Base-by-base conservation (phyloP, 805 yeast genomes). In the Zygotorulaspora danielsina region DNA sequence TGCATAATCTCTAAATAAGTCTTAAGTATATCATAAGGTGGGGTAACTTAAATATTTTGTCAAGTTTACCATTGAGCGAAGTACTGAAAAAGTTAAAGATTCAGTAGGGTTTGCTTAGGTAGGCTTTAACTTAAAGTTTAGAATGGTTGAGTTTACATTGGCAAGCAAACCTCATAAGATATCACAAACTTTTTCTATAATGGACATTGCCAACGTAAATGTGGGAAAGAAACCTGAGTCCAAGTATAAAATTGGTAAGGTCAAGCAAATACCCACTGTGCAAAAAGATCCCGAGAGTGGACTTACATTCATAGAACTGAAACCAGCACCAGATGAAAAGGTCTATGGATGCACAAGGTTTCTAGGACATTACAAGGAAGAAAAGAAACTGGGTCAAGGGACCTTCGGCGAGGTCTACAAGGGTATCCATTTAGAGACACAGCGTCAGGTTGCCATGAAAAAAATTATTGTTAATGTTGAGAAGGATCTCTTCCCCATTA, bases 331-430 rank as follows among this genome's bases (percentile, higher is more conserved):
- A 3, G 49, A 50, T 34, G 63, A 58, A 31, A 48, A 41, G 31
- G 54, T 61, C 4, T 60, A 60, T 34, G 66, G 66, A 2, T 57
- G 60, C 20, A 60, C 66, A 11, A 49, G 35, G 11, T 61, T 61
- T 34, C 40, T 41, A 7, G 50, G 48, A 11, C 59, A 54, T 44
- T 61, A 61, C 27, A 55, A 46, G 32, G 64, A 55, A 31, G 64
- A 61, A n/a, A 63, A 69, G 36, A 72, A 76, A 54, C 67, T 84
- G 10, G 94, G 94, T 1, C 84, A 83, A 51, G 94, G 94, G n/a
- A 82, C 94, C 0, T 84, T 84, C 63, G 94, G 94, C 19, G 86
- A 87, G 37, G 98, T 90, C 3, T 81, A 81, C 53, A 84, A 83
- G 54, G 97, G 95, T 4, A 64, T 57, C 8, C 72, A 68, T 45